These are phyloP conservation scores for Thalassia testudinum DNA, from an alignment of 116 monocot species.

Conservation along the genomic window DNA sequence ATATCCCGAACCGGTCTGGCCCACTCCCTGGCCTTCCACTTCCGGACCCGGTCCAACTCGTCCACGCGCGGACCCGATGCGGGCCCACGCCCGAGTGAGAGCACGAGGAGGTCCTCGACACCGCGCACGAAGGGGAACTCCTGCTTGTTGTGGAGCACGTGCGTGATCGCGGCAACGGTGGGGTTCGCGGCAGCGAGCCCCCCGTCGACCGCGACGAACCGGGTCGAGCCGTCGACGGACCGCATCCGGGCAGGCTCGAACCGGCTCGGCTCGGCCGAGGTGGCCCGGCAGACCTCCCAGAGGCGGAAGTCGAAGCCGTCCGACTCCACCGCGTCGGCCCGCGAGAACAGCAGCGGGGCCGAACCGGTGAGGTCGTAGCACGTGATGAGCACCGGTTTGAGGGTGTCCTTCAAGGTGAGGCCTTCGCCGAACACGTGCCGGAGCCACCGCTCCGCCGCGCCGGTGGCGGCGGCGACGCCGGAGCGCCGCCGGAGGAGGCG, in stretches of 20 bases:
- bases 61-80: background rate
- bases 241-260: conserved; percentile 11
- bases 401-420: conserved; percentile 14
- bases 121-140: conserved; percentile 37
- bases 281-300: conserved; percentile 28
- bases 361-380: conserved; percentile 32
- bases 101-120: conserved; percentile 35
- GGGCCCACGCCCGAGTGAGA: conserved; percentile 29
- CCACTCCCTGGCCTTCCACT: conserved; percentile 62
- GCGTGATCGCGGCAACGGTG: conserved; percentile 41
- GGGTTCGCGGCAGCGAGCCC: conserved; percentile 46
- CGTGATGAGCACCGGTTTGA: conserved; percentile 23
- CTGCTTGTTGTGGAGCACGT: conserved; percentile 46
- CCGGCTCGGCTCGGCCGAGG: conserved; percentile 13
- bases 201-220: conserved; percentile 27
- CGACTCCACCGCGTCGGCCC: conserved; percentile 23
- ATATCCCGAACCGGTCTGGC: conserved; percentile 37
- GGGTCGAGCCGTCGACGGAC: conserved; percentile 26
- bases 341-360: conserved; percentile 35
- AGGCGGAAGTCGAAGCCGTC: conserved; percentile 28
- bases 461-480: background rate
- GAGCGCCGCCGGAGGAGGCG: conserved; percentile 1
- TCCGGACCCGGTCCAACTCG: conserved; percentile 16
- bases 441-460: too few relatives aligned
- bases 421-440: too few relatives aligned